These are phyloP conservation scores for Aschersonia sp. DNA, from an alignment of 2,329 filamentous ascomycete species.

Conservation along the genomic window DNA sequence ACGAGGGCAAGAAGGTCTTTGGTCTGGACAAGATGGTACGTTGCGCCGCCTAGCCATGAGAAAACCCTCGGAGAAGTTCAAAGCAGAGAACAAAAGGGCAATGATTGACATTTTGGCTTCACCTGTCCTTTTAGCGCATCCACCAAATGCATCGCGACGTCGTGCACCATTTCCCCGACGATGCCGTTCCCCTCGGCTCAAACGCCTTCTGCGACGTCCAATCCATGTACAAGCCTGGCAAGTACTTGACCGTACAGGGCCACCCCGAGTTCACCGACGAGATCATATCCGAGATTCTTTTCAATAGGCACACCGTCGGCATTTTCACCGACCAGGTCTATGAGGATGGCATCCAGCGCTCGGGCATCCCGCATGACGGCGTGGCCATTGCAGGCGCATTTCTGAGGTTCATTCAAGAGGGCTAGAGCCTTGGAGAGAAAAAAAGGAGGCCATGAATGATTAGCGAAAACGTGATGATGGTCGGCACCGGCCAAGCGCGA, in stretches of 20 bases:
- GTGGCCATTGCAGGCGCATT: slow-evolving; percentile 62
- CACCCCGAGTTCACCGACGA: slow-evolving; percentile 29
- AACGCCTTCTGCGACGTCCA: slow-evolving; percentile 27
- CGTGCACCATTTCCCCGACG: slow-evolving; percentile 22
- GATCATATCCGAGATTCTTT: slow-evolving; percentile 23
- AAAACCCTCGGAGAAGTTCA: neutral
- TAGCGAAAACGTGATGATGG: no score
- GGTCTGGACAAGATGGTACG: slow-evolving; percentile 17
- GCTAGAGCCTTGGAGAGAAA: neutral
- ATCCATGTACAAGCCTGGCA: slow-evolving; percentile 23
- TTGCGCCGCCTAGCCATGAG: neutral
- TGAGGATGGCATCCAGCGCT: slow-evolving; percentile 52
- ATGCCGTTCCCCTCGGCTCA: slow-evolving; percentile 23
- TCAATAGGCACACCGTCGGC: slow-evolving; percentile 45
- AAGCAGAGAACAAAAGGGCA: neutral
- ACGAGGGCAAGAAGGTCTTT: slow-evolving; percentile 24
- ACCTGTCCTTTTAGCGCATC: slow-evolving; percentile 13
- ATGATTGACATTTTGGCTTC: no score
- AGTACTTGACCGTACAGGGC: slow-evolving; percentile 28
- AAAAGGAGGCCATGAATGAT: neutral
- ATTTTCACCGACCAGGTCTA: slow-evolving; percentile 58
- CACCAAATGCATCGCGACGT: slow-evolving; percentile 35
- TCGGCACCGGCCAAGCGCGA: no score
- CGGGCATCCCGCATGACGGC: slow-evolving; percentile 60
- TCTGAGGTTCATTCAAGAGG: slow-evolving; percentile 59